Conservation (phyloP, 805 yeast species). For the Spathaspora sp. region DNA sequence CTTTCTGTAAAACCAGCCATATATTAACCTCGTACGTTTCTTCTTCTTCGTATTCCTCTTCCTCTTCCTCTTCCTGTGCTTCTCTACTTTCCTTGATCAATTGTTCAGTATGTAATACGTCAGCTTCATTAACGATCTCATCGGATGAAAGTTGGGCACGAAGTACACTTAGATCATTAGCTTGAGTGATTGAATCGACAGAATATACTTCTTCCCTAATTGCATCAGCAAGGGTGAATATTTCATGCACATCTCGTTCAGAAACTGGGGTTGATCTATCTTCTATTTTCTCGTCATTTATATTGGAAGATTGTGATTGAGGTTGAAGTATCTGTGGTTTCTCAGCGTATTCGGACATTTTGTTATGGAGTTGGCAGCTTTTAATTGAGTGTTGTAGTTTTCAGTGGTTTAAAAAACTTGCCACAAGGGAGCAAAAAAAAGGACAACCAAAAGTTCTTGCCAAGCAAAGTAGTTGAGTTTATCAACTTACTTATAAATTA, state of each 20-base stretch:
- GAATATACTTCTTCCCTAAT: neutral
- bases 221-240: neutral
- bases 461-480: too few species aligned
- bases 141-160: conserved; percentile 27
- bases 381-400: neutral
- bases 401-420: neutral
- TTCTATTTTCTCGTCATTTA: neutral
- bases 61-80: conserved; percentile 13
- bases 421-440: neutral
- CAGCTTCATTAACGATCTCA: conserved; percentile 24
- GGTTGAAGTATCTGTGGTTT: neutral
- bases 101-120: conserved; percentile 23
- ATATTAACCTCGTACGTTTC: conserved; percentile 16
- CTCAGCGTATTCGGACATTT: neutral
- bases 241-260: neutral
- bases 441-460: neutral
- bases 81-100: conserved; percentile 18
- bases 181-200: conserved; percentile 10
- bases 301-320: neutral
- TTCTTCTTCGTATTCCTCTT: conserved; percentile 8
- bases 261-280: neutral
- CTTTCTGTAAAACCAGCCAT: conserved; percentile 41
- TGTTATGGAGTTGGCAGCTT: neutral
- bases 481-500: too few species aligned
- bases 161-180: conserved; percentile 19